phyloP scores from a whole-genome alignment of 352 stramenopile genomes.

The Salisapilia sapeloensis region DNA sequence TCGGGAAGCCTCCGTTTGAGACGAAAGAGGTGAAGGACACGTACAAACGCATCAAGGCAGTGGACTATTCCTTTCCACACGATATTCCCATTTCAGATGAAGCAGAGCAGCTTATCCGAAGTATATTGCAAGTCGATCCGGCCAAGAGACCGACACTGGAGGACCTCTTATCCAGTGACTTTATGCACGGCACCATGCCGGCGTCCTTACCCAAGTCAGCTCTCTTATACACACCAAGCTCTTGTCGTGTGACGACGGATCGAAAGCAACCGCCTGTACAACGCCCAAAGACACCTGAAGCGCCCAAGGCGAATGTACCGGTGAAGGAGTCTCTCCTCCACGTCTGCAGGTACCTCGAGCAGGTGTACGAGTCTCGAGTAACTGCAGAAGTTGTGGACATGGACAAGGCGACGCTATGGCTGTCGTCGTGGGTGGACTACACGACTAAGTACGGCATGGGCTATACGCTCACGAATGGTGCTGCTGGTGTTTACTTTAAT shows the following conservation, averaged over 20 bases:
- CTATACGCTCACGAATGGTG: constrained; percentile 94
- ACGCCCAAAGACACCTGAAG: too few relatives aligned
- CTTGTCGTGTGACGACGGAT: too few relatives aligned
- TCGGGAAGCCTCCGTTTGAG: constrained; percentile 96
- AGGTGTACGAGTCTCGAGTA: too few relatives aligned
- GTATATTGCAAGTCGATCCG: constrained; percentile 59
- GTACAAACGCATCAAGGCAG: constrained; percentile 94
- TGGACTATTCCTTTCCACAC: constrained; percentile 92
- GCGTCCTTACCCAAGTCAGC: constrained; percentile 35
- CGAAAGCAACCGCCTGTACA: too few relatives aligned
- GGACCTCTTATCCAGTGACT: constrained; percentile 66
- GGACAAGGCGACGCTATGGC: constrained; percentile 83
- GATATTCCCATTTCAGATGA: constrained; percentile 70
- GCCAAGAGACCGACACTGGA: constrained; percentile 43
- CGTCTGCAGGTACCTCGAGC: too few relatives aligned
- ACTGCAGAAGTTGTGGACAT: too few relatives aligned
- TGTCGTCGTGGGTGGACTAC: constrained; percentile 97
- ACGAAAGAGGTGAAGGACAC: constrained; percentile 96
- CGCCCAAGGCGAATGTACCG: too few relatives aligned
- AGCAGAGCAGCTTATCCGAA: constrained; percentile 54
- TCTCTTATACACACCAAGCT: constrained; percentile 47
- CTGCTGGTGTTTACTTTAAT: constrained; percentile 96
- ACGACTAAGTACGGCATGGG: constrained; percentile 98
- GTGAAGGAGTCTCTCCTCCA: too few relatives aligned
- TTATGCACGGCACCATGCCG: constrained; percentile 45